A percentile compares a stretch with the other conserved stretches of the same genome.
phyloP scores from a whole-genome alignment of 2,329 filamentous ascomycete species.

The Raffaelea ambrosiae region DNA sequence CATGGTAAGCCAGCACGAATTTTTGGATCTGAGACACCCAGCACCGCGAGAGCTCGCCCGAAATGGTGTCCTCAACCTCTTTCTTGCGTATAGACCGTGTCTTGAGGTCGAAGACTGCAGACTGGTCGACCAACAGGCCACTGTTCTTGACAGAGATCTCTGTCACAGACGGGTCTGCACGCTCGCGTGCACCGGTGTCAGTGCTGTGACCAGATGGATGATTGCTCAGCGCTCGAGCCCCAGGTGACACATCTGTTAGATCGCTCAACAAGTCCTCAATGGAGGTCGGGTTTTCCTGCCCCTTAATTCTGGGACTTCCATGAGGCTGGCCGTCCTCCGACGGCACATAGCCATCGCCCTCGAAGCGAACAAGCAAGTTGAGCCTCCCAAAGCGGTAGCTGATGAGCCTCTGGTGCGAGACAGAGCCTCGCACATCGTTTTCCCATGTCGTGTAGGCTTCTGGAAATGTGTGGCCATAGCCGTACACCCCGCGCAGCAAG shows the following conservation, averaged over 20 bases:
- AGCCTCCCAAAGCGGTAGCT: conserved; percentile 48
- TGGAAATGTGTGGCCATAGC: conserved; percentile 59
- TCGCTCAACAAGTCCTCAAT: not conserved
- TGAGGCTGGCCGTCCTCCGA: not conserved
- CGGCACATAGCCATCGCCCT: conserved; percentile 46
- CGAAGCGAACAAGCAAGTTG: conserved; percentile 43
- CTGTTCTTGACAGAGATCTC: conserved; percentile 10
- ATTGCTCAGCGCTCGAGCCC: not conserved
- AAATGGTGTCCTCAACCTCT: conserved; percentile 19
- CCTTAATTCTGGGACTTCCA: not conserved
- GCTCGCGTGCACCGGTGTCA: not conserved
- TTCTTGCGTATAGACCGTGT: conserved; percentile 25
- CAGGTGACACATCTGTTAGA: not conserved
- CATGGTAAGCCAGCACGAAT: conserved; percentile 33
- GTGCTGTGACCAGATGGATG: not conserved
- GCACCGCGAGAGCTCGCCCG: conserved; percentile 29
- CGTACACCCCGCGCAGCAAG: conserved; percentile 42
- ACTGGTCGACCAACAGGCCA: conserved; percentile 21
- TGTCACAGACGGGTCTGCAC: not conserved
- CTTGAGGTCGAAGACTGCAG: conserved; percentile 33
- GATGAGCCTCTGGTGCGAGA: conserved; percentile 54
- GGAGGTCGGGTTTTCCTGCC: not conserved
- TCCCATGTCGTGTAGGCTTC: conserved; percentile 60
- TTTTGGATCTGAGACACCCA: conserved; percentile 31
- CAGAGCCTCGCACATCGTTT: conserved; percentile 39